phyloP scores from a whole-genome alignment of 306 rosid species.

The Crotalaria pallida region DNA sequence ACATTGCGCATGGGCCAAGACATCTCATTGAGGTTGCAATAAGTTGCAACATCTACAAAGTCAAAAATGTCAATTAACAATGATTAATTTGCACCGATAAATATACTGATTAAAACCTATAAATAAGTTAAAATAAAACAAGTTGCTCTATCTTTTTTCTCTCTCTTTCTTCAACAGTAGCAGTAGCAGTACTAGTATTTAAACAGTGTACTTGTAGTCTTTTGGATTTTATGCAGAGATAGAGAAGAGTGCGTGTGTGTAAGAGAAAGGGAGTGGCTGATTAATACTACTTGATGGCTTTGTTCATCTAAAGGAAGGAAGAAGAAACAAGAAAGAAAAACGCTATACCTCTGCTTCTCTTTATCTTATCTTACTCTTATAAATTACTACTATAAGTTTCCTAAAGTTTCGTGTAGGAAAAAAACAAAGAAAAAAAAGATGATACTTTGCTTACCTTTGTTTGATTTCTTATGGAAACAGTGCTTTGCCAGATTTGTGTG shows the following conservation, averaged over 20 bases:
- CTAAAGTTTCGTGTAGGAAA: conserved; percentile 7
- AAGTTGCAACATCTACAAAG: no score
- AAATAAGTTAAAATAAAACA: background rate
- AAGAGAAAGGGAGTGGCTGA: background rate
- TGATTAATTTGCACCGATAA: background rate
- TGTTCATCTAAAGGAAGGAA: conserved; percentile 7
- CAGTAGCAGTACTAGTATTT: no score
- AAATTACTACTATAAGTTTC: no score
- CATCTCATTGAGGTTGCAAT: no score
- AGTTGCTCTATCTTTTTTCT: background rate
- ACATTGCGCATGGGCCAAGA: conserved; percentile 60
- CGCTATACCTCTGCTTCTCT: conserved; percentile 10
- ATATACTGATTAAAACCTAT: background rate
- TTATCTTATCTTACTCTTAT: no score
- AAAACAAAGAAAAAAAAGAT: conserved; percentile 15
- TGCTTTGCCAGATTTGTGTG: conserved; percentile 56
- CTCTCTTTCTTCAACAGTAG: conserved; percentile 5
- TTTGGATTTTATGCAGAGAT: conserved; percentile 26
- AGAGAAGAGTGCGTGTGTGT: no score
- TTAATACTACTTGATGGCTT: background rate
- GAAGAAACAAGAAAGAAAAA: conserved; percentile 18
- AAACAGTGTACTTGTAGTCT: conserved; percentile 14
- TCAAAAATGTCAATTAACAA: conserved; percentile 3
- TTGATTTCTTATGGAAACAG: conserved; percentile 29
- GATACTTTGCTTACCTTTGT: conserved; percentile 6